Conservation (phyloP, 441 rosid species). For the Aleurites moluccanus region DNA sequence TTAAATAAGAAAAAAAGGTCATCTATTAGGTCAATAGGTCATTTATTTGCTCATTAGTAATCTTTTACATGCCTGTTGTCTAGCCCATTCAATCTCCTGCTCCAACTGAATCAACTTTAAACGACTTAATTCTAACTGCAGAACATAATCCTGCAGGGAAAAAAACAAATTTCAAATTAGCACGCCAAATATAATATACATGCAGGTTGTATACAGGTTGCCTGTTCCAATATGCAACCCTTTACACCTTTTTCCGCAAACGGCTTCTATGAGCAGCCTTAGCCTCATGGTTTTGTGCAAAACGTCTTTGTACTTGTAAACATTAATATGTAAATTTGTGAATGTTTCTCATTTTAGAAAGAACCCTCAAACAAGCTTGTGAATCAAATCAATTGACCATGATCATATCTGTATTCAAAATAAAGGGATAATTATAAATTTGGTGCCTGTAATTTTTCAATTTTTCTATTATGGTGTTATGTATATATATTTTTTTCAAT, state of each 20-base stretch:
- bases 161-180: constrained; percentile 17
- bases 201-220: not conserved
- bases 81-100: constrained; percentile 77
- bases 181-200: not conserved
- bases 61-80: constrained; percentile 65
- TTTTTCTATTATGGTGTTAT: no score
- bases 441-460: no score
- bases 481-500: no score
- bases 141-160: constrained; percentile 80
- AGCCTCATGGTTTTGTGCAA: constrained; percentile 96
- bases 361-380: not conserved
- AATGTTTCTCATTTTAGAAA: constrained; percentile 21
- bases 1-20: not conserved
- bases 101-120: constrained; percentile 79
- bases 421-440: no score
- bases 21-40: not conserved
- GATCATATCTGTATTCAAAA: not conserved
- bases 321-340: constrained; percentile 17
- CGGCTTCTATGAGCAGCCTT: constrained; percentile 99
- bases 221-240: constrained; percentile 9
- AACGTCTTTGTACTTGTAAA: constrained; percentile 79
- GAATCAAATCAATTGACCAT: not conserved
- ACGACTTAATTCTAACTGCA: constrained; percentile 85
- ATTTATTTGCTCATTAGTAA: not conserved
- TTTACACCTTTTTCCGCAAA: constrained; percentile 79